Evolutionary conservation across 129 eudicot species (phyloP).

Genomic region (Gnaphalium uliginosum): DNA sequence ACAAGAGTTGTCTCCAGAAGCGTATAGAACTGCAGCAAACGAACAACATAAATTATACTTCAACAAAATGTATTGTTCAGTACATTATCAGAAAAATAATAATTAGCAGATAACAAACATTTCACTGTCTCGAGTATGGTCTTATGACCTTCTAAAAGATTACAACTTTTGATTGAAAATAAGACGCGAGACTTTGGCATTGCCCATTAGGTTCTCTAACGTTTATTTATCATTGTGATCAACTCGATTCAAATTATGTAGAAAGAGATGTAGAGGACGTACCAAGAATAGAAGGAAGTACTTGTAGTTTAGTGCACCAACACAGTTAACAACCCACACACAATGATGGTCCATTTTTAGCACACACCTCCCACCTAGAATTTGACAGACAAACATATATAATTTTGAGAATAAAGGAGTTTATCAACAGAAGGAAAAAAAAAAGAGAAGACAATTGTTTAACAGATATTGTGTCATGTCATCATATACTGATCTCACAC

Average conservation of each 20-base stretch:
- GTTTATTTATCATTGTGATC: not conserved
- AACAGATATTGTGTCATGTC: too few relatives aligned
- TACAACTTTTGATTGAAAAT: not conserved
- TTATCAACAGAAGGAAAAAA: not conserved
- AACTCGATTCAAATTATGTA: not conserved
- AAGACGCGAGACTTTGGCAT: not conserved
- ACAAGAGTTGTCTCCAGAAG: slow-evolving; percentile 87
- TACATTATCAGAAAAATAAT: too few relatives aligned
- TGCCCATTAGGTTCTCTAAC: not conserved
- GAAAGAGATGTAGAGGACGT: slow-evolving; percentile 23
- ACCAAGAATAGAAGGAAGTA: slow-evolving; percentile 97
- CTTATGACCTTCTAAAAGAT: not conserved
- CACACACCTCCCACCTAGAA: slow-evolving; percentile 96
- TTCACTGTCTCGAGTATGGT: not conserved
- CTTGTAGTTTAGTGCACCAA: slow-evolving; percentile 95
- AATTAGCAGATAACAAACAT: not conserved
- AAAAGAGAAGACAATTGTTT: not conserved
- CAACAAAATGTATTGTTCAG: not conserved
- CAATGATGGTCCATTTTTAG: slow-evolving; percentile 99
- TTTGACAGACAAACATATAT: not conserved
- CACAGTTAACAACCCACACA: slow-evolving; percentile 99
- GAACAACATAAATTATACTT: not conserved
- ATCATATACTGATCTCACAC: too few relatives aligned
- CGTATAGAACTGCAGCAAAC: slow-evolving; percentile 79
- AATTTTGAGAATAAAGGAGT: slow-evolving; percentile 8